Conservation (phyloP, 2,329 filamentous ascomycete species). For the Monilinia fructicola region DNA sequence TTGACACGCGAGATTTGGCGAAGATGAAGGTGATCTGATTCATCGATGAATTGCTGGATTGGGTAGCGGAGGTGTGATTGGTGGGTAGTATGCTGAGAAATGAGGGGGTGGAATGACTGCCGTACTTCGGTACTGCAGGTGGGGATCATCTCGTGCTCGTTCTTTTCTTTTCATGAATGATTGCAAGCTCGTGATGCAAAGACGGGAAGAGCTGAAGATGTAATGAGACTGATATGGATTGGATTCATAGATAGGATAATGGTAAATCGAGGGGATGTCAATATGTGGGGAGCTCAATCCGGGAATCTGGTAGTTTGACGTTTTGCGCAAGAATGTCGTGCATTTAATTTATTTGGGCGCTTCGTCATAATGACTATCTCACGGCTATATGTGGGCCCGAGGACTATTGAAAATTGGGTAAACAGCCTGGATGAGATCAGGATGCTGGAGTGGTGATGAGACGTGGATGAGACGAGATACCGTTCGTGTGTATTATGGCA, state of each 20-base stretch:
- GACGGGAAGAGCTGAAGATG: slow-evolving; percentile 4
- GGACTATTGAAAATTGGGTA: not conserved
- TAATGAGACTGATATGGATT: not conserved
- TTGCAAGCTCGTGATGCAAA: slow-evolving; percentile 13
- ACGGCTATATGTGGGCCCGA: not conserved
- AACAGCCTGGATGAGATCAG: not conserved
- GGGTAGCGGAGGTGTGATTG: not conserved
- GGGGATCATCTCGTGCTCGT: not conserved
- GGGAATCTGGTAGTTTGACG: slow-evolving; percentile 12
- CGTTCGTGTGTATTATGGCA: not conserved
- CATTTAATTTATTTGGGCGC: slow-evolving; percentile 15
- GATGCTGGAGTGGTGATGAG: not conserved
- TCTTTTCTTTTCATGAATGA: slow-evolving; percentile 2
- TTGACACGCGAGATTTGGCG: slow-evolving; percentile 3
- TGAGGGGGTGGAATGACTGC: slow-evolving; percentile 1
- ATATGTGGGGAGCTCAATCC: slow-evolving; percentile 16
- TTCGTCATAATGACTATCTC: slow-evolving; percentile 3
- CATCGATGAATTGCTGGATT: not conserved
- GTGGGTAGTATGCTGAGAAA: not conserved
- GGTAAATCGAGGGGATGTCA: not conserved
- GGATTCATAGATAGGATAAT: slow-evolving; percentile 8
- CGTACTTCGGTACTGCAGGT: slow-evolving; percentile 14
- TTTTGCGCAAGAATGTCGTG: slow-evolving; percentile 16
- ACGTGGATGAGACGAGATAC: not conserved
- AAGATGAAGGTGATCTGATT: slow-evolving; percentile 8